Conservation (phyloP, 2,329 filamentous ascomycete species). For the Arthroderma uncinatum region DNA sequence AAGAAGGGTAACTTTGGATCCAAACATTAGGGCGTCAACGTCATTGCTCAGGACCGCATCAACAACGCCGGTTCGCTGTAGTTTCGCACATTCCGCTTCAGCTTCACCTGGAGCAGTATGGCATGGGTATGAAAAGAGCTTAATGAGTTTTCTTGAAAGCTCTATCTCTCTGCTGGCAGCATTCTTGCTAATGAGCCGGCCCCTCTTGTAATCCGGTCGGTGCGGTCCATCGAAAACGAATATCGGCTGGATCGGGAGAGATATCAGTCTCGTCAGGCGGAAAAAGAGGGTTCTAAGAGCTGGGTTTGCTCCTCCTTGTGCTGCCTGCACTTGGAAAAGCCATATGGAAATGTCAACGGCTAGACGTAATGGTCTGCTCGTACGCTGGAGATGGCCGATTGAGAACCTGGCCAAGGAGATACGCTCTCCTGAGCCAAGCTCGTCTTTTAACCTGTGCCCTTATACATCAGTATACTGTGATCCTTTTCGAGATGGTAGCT, state of each 20-base stretch:
- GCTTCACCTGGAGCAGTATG: constrained; percentile 90
- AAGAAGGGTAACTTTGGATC: constrained; percentile 63
- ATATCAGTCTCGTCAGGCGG: constrained; percentile 65
- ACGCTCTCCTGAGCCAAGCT: constrained; percentile 70
- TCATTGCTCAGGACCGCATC: constrained; percentile 94
- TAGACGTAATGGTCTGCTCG: constrained; percentile 63
- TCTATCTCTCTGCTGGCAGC: constrained; percentile 47
- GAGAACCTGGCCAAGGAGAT: constrained; percentile 75
- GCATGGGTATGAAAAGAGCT: constrained; percentile 69
- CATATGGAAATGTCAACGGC: constrained; percentile 95
- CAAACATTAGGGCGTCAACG: constrained; percentile 96
- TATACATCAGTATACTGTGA: neutral
- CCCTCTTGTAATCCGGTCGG: constrained; percentile 78
- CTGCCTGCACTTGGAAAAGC: constrained; percentile 86
- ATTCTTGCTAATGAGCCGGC: constrained; percentile 49
- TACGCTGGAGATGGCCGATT: constrained; percentile 60
- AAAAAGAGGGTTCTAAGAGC: constrained; percentile 89
- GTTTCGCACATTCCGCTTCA: constrained; percentile 83
- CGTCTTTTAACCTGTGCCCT: constrained; percentile 57
- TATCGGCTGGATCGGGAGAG: constrained; percentile 68
- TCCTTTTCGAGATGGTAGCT: neutral
- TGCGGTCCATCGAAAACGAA: constrained; percentile 85
- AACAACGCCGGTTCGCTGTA: constrained; percentile 71
- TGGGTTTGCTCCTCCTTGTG: constrained; percentile 76
- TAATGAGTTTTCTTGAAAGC: constrained; percentile 69